Conservation (phyloP, 2,329 filamentous ascomycete species). For the Cryphonectria radicalis region DNA sequence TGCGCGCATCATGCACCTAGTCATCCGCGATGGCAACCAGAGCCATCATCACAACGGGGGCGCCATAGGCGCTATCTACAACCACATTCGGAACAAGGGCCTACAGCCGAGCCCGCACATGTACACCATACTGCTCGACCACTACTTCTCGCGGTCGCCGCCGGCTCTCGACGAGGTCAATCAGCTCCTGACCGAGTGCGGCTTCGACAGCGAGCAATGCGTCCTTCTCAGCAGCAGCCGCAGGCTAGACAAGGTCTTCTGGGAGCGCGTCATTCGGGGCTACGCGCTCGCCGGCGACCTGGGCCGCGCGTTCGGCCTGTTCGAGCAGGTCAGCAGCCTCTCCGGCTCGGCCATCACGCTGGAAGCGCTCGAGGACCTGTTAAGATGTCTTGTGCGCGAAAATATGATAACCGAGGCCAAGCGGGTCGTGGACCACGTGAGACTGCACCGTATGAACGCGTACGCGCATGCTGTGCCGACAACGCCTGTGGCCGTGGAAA, state of each 20-base stretch:
- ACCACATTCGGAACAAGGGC: slow-evolving; percentile 61
- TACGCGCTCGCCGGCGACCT: slow-evolving; percentile 61
- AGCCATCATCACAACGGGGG: slow-evolving; percentile 37
- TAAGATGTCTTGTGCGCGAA: slow-evolving; percentile 38
- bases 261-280: slow-evolving; percentile 71
- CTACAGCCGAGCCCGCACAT: slow-evolving; percentile 65
- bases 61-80: slow-evolving; percentile 62
- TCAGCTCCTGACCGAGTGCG: slow-evolving; percentile 60
- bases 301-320: slow-evolving; percentile 52
- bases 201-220: slow-evolving; percentile 41
- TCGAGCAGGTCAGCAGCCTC: slow-evolving; percentile 48
- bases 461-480: slow-evolving; percentile 25
- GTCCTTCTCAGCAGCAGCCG: slow-evolving; percentile 29
- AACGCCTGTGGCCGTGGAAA: slow-evolving; percentile 16
- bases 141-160: slow-evolving; percentile 64
- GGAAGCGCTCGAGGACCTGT: slow-evolving; percentile 48
- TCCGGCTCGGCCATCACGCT: slow-evolving; percentile 47
- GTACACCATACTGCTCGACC: slow-evolving; percentile 73
- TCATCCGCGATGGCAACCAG: slow-evolving; percentile 49
- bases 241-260: slow-evolving; percentile 64
- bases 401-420: slow-evolving; percentile 33
- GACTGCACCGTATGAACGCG: slow-evolving; percentile 33
- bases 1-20: slow-evolving; percentile 69
- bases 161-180: slow-evolving; percentile 66
- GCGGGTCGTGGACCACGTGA: slow-evolving; percentile 35